These are phyloP conservation scores for Dendrobium nobile DNA, from an alignment of 106 monocot species.

Conservation along the genomic window DNA sequence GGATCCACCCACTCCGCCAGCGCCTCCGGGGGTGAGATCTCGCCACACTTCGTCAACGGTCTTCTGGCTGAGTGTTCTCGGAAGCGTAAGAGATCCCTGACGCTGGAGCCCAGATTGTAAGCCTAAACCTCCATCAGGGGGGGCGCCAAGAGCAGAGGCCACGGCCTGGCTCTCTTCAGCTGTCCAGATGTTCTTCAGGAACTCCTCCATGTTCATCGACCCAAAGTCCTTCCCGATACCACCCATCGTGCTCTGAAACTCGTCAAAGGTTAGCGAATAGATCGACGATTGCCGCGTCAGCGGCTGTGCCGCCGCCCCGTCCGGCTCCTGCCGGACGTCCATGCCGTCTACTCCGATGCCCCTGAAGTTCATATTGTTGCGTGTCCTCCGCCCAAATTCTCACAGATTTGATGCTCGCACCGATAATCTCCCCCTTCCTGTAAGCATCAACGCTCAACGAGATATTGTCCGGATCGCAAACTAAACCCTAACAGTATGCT, in stretches of 20 bases:
- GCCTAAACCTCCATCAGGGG: not conserved
- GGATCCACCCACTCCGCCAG: not conserved
- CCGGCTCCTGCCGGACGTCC: not conserved
- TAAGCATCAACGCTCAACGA: too few species aligned
- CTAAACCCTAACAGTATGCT: too few species aligned
- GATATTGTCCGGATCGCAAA: too few species aligned
- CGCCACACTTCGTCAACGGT: slow-evolving; percentile 89
- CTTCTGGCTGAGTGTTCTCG: slow-evolving; percentile 52
- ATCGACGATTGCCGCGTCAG: slow-evolving; percentile 59
- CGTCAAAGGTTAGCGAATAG: slow-evolving; percentile 69
- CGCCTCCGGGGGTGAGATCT: slow-evolving; percentile 25
- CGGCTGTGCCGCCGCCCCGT: slow-evolving; percentile 8
- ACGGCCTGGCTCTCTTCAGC: slow-evolving; percentile 58
- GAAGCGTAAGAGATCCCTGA: slow-evolving; percentile 33
- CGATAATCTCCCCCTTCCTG: too few species aligned
- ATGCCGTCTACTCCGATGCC: too few species aligned
- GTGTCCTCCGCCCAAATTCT: too few species aligned
- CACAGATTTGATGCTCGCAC: too few species aligned
- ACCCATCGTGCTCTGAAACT: slow-evolving; percentile 62
- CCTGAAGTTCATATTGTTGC: too few species aligned
- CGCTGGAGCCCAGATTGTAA: slow-evolving; percentile 14
- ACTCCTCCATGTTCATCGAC: slow-evolving; percentile 86
- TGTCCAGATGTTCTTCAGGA: slow-evolving; percentile 59
- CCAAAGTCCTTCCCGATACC: slow-evolving; percentile 59
- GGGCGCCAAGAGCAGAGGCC: slow-evolving; percentile 9